Evolutionary conservation across 306 rosid species (phyloP).

Genomic region (Myrica gale): DNA sequence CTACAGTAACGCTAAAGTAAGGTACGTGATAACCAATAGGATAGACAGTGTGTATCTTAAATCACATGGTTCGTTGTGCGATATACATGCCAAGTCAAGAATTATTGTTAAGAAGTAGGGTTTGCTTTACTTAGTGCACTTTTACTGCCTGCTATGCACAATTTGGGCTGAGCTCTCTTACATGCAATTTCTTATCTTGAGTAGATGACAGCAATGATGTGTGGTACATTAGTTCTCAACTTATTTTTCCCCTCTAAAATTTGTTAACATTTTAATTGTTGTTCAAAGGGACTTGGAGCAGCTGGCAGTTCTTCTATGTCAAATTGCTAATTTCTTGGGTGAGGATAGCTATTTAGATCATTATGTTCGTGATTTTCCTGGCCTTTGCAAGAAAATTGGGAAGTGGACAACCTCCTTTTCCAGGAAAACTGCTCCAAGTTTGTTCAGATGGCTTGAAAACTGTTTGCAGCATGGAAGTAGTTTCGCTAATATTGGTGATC

Average conservation of each 20-base stretch:
- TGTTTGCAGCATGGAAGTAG: conserved; percentile 69
- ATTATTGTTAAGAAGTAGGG: no score
- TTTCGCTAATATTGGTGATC: conserved; percentile 52
- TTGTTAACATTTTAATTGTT: conserved; percentile 29
- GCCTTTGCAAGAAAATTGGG: conserved; percentile 49
- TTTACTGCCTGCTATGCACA: conserved; percentile 24
- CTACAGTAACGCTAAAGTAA: neutral
- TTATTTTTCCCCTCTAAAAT: conserved; percentile 2
- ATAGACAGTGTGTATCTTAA: neutral
- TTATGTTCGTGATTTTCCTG: conserved; percentile 87
- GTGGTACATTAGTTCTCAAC: conserved; percentile 5
- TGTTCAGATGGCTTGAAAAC: conserved; percentile 90
- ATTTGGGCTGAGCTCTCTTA: conserved; percentile 19
- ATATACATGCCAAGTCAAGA: neutral
- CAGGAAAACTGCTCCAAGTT: conserved; percentile 62
- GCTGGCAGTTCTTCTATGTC: conserved; percentile 67
- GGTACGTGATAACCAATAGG: neutral
- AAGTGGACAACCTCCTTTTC: conserved; percentile 40
- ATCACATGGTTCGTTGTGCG: neutral
- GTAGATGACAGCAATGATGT: neutral
- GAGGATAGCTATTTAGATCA: conserved; percentile 81
- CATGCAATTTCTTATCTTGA: neutral
- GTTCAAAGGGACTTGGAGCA: conserved; percentile 74
- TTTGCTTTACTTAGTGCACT: conserved; percentile 17
- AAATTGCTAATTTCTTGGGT: conserved; percentile 65